Evolutionary conservation across 139 green algal species (phyloP).

Genomic region (Chlamydomonas asymmetrica): DNA sequence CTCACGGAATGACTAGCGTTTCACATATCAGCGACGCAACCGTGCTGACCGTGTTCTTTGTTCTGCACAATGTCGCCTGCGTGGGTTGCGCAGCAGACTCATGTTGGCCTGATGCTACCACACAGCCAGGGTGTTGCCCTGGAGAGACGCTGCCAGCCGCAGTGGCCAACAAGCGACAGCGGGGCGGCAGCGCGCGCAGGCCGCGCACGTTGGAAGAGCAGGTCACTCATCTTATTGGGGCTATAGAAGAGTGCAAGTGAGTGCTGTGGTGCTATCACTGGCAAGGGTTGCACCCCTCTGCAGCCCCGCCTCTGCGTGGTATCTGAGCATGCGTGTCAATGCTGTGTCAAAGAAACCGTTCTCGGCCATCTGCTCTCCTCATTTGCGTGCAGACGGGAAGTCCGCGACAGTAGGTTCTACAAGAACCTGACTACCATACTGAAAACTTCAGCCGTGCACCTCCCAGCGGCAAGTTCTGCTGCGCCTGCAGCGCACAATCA

Average conservation of each 20-base stretch:
- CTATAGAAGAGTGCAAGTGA: background rate
- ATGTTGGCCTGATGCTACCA: no score
- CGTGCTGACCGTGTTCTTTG: no score
- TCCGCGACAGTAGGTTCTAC: no score
- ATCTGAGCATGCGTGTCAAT: background rate
- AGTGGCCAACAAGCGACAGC: background rate
- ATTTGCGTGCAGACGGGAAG: no score
- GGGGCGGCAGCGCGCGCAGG: background rate
- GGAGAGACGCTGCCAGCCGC: background rate
- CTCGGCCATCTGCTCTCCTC: no score
- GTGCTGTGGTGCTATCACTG: background rate
- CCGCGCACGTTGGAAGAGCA: conserved; percentile 14
- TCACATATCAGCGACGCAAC: no score
- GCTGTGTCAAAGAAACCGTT: background rate
- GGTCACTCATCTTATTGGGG: background rate
- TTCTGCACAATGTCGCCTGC: no score
- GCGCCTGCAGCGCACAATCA: background rate
- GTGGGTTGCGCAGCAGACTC: no score
- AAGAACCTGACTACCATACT: no score
- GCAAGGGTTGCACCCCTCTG: background rate
- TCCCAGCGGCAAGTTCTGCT: background rate
- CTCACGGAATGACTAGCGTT: no score
- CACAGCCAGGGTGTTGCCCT: no score
- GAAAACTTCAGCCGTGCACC: background rate
- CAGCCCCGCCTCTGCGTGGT: background rate